A percentile compares a stretch with the other conserved stretches of the same genome.
Conservation (phyloP, 2,329 filamentous ascomycete genomes). For the Colletotrichum sublineola region DNA sequence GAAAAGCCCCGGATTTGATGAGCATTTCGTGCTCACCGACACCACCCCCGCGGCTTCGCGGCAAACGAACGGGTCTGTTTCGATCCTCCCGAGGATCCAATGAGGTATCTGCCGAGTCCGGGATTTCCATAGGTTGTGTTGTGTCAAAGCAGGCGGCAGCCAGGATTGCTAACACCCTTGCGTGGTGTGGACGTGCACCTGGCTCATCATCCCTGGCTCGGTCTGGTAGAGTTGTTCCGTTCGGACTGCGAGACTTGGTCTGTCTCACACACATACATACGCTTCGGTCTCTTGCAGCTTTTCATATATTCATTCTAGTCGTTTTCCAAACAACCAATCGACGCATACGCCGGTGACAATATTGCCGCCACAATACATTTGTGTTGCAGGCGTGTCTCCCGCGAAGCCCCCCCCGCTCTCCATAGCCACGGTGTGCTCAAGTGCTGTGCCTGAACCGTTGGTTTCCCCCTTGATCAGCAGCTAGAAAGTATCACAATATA, state of each 20-base stretch:
- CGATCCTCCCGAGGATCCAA: not conserved
- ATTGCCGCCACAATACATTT: not conserved
- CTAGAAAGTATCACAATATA: too few species aligned
- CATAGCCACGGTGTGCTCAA: conserved; percentile 20
- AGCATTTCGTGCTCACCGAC: not conserved
- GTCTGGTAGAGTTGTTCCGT: not conserved
- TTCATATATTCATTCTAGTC: not conserved
- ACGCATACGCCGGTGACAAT: too few species aligned
- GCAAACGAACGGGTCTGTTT: not conserved
- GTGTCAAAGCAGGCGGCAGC: not conserved
- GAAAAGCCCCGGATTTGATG: not conserved
- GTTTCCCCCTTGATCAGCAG: too few species aligned
- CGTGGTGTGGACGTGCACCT: not conserved
- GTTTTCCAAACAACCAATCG: too few species aligned
- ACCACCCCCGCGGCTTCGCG: not conserved
- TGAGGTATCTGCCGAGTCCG: too few species aligned
- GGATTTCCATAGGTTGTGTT: not conserved
- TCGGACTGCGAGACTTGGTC: not conserved
- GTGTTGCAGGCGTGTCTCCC: not conserved
- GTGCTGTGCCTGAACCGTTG: too few species aligned
- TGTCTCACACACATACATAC: too few species aligned
- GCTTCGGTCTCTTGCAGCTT: not conserved
- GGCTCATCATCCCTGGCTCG: not conserved
- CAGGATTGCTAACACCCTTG: not conserved
- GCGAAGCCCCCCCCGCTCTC: conserved; percentile 7